These are phyloP conservation scores for Macadamia integrifolia DNA, from an alignment of 164 flowering plant species.

Conservation along the genomic window DNA sequence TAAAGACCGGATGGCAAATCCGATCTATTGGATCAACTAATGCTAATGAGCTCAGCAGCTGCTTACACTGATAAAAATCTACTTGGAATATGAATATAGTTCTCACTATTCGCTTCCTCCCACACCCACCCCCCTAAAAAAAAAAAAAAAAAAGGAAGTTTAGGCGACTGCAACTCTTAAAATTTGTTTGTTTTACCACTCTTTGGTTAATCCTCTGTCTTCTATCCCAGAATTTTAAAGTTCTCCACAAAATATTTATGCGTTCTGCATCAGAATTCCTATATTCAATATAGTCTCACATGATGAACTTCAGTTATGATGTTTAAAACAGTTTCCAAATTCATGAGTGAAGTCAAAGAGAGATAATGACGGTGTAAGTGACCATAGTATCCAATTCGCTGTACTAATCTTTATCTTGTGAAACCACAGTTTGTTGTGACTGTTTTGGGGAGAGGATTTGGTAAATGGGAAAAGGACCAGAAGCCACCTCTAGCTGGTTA, in stretches of 20 bases:
- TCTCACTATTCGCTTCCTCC: too few species aligned
- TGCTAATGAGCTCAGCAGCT: slow-evolving; percentile 89
- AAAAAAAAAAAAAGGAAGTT: too few species aligned
- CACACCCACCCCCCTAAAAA: too few species aligned
- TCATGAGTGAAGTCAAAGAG: too few species aligned
- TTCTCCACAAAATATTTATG: too few species aligned
- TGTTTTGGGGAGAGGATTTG: slow-evolving; percentile 54
- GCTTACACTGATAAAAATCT: slow-evolving; percentile 67
- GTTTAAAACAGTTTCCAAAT: too few species aligned
- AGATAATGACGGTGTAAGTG: background rate
- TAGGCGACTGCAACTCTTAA: too few species aligned
- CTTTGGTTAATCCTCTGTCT: background rate
- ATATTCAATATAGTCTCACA: background rate
- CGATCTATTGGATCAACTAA: slow-evolving; percentile 90
- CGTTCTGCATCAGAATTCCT: background rate
- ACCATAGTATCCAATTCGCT: background rate
- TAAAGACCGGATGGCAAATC: slow-evolving; percentile 54
- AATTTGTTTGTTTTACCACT: too few species aligned
- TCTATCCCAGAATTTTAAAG: background rate
- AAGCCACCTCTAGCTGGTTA: slow-evolving; percentile 83
- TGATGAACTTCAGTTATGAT: background rate
- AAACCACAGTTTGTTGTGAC: slow-evolving; percentile 63
- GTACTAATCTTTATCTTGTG: background rate
- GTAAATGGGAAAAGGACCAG: slow-evolving; percentile 60
- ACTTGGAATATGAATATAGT: background rate